phyloP scores from a whole-genome alignment of 768 basidiomycete genomes.

The Phlebiopsis gigantea region DNA sequence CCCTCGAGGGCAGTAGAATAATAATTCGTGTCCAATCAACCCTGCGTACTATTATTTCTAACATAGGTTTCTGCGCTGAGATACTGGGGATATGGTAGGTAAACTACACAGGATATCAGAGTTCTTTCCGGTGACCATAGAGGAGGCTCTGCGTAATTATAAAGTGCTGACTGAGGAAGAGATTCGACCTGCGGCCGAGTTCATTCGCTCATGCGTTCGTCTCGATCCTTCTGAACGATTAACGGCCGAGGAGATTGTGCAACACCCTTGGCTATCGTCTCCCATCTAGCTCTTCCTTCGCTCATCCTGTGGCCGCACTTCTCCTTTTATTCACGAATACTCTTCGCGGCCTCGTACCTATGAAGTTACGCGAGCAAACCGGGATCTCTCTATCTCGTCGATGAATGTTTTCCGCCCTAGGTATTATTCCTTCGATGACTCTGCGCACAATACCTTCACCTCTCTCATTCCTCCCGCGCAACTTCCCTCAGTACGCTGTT shows the following conservation, averaged over 20 bases:
- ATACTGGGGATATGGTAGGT: background rate
- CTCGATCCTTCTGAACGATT: slow-evolving; percentile 4
- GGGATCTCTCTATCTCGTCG: too few relatives aligned
- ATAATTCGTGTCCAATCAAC: too few relatives aligned
- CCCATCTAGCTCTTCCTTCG: background rate
- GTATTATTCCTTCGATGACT: too few relatives aligned
- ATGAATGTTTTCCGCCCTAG: too few relatives aligned
- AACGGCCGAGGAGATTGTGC: background rate
- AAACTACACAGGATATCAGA: background rate
- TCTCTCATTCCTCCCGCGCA: too few relatives aligned
- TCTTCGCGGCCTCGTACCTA: too few relatives aligned
- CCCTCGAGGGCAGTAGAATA: too few relatives aligned
- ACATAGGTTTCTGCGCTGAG: background rate
- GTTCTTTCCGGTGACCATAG: background rate
- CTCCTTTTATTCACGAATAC: background rate
- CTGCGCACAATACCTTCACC: too few relatives aligned
- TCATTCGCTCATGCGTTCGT: slow-evolving; percentile 1
- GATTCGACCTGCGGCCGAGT: background rate
- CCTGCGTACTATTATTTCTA: too few relatives aligned
- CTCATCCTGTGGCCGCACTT: background rate
- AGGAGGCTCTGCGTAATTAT: background rate
- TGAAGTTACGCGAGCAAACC: too few relatives aligned
- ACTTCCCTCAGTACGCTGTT: too few relatives aligned
- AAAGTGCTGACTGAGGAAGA: background rate
- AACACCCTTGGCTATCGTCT: background rate